phyloP scores from a whole-genome alignment of 176 grass and related monocot genomes.

The Paspalum vaginatum region DNA sequence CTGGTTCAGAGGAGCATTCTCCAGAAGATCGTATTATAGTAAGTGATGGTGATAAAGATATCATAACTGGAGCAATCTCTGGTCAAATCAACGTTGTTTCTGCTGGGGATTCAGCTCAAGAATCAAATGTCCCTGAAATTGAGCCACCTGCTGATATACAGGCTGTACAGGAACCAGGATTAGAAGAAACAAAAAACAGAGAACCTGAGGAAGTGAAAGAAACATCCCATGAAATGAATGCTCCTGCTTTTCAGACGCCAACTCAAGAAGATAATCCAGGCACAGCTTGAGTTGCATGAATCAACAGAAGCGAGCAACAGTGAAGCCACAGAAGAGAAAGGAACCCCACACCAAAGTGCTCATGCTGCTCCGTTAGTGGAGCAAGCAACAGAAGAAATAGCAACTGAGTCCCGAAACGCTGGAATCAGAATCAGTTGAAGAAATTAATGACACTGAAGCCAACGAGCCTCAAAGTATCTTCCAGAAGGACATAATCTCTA shows the following conservation, averaged over 20 bases:
- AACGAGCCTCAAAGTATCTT: not conserved
- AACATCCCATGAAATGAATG: conserved; percentile 27
- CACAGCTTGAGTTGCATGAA: conserved; percentile 16
- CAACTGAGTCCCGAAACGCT: conserved; percentile 2
- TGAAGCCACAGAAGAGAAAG: conserved; percentile 35
- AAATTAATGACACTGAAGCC: conserved; percentile 16
- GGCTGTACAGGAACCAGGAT: conserved; percentile 21
- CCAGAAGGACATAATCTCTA: conserved; percentile 18
- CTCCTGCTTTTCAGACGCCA: not conserved
- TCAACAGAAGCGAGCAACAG: conserved; percentile 10
- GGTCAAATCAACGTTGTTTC: not conserved
- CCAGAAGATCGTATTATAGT: conserved; percentile 28
- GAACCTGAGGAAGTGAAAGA: not conserved
- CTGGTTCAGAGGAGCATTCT: conserved; percentile 35
- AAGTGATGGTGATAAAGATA: conserved; percentile 19
- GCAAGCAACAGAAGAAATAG: conserved; percentile 37
- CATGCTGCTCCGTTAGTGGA: conserved; percentile 3
- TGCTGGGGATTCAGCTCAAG: conserved; percentile 8
- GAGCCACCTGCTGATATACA: conserved; percentile 34
- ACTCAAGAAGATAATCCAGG: conserved; percentile 31
- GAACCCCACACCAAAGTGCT: not conserved
- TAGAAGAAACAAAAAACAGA: conserved; percentile 19
- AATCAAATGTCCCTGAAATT: not conserved
- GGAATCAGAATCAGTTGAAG: conserved; percentile 30
- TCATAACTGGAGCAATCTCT: conserved; percentile 13